Evolutionary conservation across 1,284 basidiomycete species (phyloP), one percentile per base, ranked within the genome.

Genomic region (Moesziomyces parantarcticus): DNA sequence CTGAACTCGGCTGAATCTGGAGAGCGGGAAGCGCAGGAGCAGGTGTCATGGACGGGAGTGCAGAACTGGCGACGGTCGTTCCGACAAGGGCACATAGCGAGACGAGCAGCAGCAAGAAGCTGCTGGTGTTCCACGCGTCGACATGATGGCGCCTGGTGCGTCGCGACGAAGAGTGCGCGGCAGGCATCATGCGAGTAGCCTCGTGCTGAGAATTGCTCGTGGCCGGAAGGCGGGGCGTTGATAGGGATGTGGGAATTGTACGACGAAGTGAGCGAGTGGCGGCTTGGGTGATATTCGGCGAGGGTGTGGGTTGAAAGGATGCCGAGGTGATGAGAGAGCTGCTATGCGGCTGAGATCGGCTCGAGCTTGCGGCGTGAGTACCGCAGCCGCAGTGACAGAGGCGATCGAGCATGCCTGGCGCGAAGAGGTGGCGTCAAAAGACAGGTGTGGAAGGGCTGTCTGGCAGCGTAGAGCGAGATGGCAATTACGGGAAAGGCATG

Each of bases 41-140:
- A 13, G 46, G 34, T 11, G 65, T 58, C 39, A 25, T n/a, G 21
- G 49, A 40, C 20, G 56, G 66, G 6, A 55, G 11, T 8, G 51
- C 14, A 2, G 55, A 45, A 20, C 45, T 51, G 5, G 32, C 44
- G 5, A 50, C 34, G 1, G 50, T 26, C 40, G 44, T 42, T n/a
- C 36, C 36, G 25, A 67, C 2, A 5, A 48, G 36, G 2, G 54
- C 39, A 29, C 34, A 53, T 23, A 61, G 40, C 46, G 58, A 29
- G n/a, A 58, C 6, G 25, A 55, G 3, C 1, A 69, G 44, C 10
- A 32, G 47, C 14, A 51, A 42, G 21, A 56, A 11, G 22, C 20
- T 26, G 22, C 14, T 11, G 26, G 1, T 21, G 2, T 13, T 2
- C n/a, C 8, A 5, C 0, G 16, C 16, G 16, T 39, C 2, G 11